Percentiles rank a stretch among this genome's conserved stretches.
Evolutionary conservation across 2,329 filamentous ascomycete genomes (phyloP).

Genomic region (Colletotrichum graminicola): DNA sequence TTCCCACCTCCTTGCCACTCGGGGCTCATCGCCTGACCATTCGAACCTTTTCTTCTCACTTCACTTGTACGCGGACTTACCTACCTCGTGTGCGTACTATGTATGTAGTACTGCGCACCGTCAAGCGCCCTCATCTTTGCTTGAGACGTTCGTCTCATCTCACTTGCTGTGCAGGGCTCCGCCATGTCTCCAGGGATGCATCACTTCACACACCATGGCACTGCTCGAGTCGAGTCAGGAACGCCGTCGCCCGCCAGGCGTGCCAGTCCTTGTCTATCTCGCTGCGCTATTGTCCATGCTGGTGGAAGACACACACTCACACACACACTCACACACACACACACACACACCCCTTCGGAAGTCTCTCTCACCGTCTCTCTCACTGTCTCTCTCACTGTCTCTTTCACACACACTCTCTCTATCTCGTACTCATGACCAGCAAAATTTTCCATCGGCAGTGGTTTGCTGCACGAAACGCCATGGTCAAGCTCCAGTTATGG

Average conservation of each 20-base stretch:
- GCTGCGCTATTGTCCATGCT: not conserved
- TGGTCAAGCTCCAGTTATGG: not conserved
- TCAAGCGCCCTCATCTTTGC: constrained; percentile 15
- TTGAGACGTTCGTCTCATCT: constrained; percentile 39
- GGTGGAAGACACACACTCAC: not conserved
- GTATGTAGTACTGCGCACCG: not conserved
- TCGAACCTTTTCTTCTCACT: not conserved
- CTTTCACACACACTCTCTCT: no score
- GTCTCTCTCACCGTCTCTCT: not conserved
- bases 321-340: not conserved
- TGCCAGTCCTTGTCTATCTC: constrained; percentile 10
- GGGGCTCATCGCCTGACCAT: constrained; percentile 15
- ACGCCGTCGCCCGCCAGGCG: constrained; percentile 13
- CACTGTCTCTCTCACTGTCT: no score
- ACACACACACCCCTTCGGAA: not conserved
- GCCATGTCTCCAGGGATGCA: not conserved
- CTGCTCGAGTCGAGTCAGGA: constrained; percentile 7
- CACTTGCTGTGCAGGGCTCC: constrained; percentile 8
- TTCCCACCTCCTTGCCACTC: not conserved
- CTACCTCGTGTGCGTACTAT: not conserved
- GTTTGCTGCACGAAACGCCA: not conserved
- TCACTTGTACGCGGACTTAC: not conserved
- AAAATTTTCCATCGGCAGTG: constrained; percentile 13
- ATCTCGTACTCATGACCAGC: not conserved
- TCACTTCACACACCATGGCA: constrained; percentile 1